A percentile compares a stretch with the other conserved stretches of the same genome.
Evolutionary conservation across 495 filamentous ascomycete species (phyloP).

Genomic region (Penicillium roqueforti): DNA sequence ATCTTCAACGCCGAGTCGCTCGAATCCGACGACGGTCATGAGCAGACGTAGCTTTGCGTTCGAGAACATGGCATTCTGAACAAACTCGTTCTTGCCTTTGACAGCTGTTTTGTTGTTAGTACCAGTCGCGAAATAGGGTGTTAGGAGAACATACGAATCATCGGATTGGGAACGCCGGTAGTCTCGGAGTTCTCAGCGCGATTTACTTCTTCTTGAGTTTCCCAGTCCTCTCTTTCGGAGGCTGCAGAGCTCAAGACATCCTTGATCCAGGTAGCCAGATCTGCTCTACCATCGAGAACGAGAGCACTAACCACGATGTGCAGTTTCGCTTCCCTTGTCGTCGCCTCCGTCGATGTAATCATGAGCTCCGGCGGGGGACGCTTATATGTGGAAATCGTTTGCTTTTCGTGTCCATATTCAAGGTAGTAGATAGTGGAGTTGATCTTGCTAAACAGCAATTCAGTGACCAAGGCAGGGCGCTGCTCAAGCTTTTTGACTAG

Average conservation of each 20-base stretch:
- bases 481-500: slow-evolving; percentile 76
- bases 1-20: slow-evolving; percentile 62
- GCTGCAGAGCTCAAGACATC: slow-evolving; percentile 61
- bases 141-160: slow-evolving; percentile 37
- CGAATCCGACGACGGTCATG: slow-evolving; percentile 69
- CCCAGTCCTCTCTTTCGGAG: slow-evolving; percentile 75
- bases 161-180: slow-evolving; percentile 34
- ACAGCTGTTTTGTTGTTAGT: slow-evolving; percentile 47
- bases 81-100: slow-evolving; percentile 62
- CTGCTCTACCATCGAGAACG: slow-evolving; percentile 67
- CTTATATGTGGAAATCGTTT: slow-evolving; percentile 53
- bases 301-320: slow-evolving; percentile 73
- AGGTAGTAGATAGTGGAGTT: slow-evolving; percentile 77
- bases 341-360: slow-evolving; percentile 59
- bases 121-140: not conserved
- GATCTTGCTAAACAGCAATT: slow-evolving; percentile 93
- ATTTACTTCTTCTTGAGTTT: slow-evolving; percentile 60
- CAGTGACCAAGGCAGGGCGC: slow-evolving; percentile 75
- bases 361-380: slow-evolving; percentile 72
- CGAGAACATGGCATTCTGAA: slow-evolving; percentile 73
- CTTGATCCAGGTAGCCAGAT: slow-evolving; percentile 79
- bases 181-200: slow-evolving; percentile 38
- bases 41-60: slow-evolving; percentile 88
- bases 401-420: slow-evolving; percentile 85
- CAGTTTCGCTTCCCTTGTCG: slow-evolving; percentile 64